Conservation (phyloP, 1,139 yeast genomes). For the Wickerhamomyces sp. region DNA sequence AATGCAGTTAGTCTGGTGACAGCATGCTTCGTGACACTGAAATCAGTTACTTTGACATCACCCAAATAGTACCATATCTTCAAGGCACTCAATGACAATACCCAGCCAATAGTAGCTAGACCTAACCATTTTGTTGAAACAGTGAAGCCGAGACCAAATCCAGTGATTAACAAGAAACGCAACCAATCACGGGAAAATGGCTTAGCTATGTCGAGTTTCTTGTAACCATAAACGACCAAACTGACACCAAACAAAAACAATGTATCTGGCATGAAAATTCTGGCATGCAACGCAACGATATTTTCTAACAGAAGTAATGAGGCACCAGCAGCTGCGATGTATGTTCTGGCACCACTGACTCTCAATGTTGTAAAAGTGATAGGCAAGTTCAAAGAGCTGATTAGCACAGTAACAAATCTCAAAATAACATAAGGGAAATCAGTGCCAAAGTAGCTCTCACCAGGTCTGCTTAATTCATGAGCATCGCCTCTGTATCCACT, state of each 20-base stretch:
- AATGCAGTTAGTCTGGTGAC: slow-evolving; percentile 31
- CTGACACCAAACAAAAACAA: slow-evolving; percentile 44
- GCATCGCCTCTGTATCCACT: slow-evolving; percentile 41
- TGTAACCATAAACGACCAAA: slow-evolving; percentile 39
- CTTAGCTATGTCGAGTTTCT: slow-evolving; percentile 31
- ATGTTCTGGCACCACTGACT: slow-evolving; percentile 37
- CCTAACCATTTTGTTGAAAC: slow-evolving; percentile 54
- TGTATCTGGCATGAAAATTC: slow-evolving; percentile 46
- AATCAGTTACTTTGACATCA: slow-evolving; percentile 41
- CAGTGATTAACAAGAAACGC: slow-evolving; percentile 35
- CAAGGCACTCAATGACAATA: slow-evolving; percentile 33
- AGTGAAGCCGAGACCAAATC: slow-evolving; percentile 48
- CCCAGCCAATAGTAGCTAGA: slow-evolving; percentile 46
- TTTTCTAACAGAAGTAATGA: slow-evolving; percentile 47
- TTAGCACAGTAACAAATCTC: slow-evolving; percentile 49
- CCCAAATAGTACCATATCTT: slow-evolving; percentile 56
- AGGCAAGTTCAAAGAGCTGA: slow-evolving; percentile 43
- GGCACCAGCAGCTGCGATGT: slow-evolving; percentile 41
- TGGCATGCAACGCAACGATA: slow-evolving; percentile 45
- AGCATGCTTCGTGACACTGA: slow-evolving; percentile 30
- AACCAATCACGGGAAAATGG: slow-evolving; percentile 44
- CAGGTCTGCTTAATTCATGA: slow-evolving; percentile 13
- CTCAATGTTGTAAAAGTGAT: slow-evolving; percentile 46
- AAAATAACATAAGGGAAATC: slow-evolving; percentile 26
- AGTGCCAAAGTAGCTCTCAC: slow-evolving; percentile 9